Conservation (phyloP, 2,329 filamentous ascomycete genomes). For the Dothideomycetes sp. region DNA sequence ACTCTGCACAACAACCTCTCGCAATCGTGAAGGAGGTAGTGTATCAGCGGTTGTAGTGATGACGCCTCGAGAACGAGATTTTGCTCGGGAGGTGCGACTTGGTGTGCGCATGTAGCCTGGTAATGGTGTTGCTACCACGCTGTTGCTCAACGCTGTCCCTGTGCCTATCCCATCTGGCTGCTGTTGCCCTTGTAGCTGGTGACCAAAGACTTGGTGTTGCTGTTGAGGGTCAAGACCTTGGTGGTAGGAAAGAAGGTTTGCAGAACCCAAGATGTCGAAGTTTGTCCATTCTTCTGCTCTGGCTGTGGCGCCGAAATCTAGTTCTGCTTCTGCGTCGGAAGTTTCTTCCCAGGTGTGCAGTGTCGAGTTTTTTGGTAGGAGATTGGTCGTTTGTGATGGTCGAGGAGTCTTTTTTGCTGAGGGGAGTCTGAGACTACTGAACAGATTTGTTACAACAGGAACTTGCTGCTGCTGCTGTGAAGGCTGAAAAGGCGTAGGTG, state of each 20-base stretch:
- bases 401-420: slow-evolving; percentile 15
- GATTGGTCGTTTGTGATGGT: background rate
- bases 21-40: background rate
- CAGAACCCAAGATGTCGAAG: slow-evolving; percentile 25
- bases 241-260: background rate
- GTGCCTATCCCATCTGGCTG: too few species aligned
- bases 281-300: slow-evolving; percentile 31
- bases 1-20: slow-evolving; percentile 14
- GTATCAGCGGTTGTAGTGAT: background rate
- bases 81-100: slow-evolving; percentile 29
- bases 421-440: slow-evolving; percentile 13
- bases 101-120: slow-evolving; percentile 40
- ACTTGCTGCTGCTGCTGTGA: background rate
- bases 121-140: slow-evolving; percentile 19
- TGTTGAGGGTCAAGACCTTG: slow-evolving; percentile 5
- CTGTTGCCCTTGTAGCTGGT: slow-evolving; percentile 17
- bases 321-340: slow-evolving; percentile 5
- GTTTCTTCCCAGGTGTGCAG: background rate
- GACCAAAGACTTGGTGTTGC: too few species aligned
- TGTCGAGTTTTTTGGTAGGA: background rate
- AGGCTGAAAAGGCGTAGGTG: slow-evolving; percentile 1
- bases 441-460: slow-evolving; percentile 3
- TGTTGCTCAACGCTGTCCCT: too few species aligned
- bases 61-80: slow-evolving; percentile 20
- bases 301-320: slow-evolving; percentile 22